Percentiles rank a stretch among this genome's conserved stretches.
Conservation (phyloP, 805 yeast genomes). For the Yarrowia hollandica region DNA sequence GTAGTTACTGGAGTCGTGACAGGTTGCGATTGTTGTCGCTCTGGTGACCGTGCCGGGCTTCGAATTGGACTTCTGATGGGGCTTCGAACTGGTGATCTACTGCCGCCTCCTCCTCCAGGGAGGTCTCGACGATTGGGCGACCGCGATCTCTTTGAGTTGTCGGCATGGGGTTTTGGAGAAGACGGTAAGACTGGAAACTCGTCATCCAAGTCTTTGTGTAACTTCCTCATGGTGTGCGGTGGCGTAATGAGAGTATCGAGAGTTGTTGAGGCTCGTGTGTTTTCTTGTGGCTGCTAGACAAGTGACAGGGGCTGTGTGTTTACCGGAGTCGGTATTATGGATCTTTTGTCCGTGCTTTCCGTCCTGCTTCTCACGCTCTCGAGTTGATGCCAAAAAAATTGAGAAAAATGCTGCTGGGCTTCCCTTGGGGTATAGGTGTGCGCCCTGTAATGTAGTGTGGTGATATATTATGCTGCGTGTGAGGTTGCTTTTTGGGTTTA, state of each 20-base stretch:
- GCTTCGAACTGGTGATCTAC: background rate
- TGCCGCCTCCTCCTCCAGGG: slow-evolving; percentile 10
- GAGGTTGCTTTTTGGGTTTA: slow-evolving; percentile 21
- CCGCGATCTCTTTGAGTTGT: background rate
- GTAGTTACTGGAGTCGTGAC: background rate
- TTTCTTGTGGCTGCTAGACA: background rate
- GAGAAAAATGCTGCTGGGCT: too few relatives aligned
- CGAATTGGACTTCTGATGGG: background rate
- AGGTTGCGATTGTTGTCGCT: background rate
- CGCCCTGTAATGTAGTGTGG: slow-evolving; percentile 12
- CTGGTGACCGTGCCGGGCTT: slow-evolving; percentile 5
- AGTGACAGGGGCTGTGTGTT: background rate
- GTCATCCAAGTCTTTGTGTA: slow-evolving; percentile 26
- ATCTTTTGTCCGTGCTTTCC: background rate
- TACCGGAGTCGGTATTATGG: too few relatives aligned
- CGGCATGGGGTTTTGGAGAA: slow-evolving; percentile 2
- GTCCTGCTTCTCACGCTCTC: background rate
- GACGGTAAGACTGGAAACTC: slow-evolving; percentile 27
- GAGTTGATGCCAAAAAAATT: background rate
- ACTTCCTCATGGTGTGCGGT: background rate
- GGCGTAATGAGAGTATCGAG: background rate
- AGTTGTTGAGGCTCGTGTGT: background rate
- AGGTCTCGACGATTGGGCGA: slow-evolving; percentile 11
- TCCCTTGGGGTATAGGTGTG: background rate
- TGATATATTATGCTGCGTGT: slow-evolving; percentile 16